Base-by-base conservation (phyloP, 2,329 filamentous ascomycete genomes). In the Trichoderma sp. region DNA sequence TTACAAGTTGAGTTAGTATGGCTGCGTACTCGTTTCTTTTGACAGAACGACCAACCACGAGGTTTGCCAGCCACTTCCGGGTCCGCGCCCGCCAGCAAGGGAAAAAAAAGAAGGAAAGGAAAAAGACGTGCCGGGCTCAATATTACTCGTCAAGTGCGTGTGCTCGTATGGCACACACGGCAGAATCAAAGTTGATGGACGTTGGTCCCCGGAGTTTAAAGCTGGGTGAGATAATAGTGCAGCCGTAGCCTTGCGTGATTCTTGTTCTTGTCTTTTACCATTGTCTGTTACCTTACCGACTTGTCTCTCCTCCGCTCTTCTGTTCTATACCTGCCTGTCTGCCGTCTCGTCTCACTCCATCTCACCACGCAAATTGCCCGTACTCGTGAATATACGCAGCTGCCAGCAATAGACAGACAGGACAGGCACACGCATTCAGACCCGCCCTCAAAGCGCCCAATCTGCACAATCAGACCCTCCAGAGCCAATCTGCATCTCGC, bases 171-270 rank as follows among this genome's bases (percentile, higher is more conserved):
- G 43, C 9, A 51, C 43, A 47, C n/a, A 51, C n/a, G 28, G 58
- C 30, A 39, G 62, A 65, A 28, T 26, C 61, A 15, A 30, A 30
- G 62, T 39, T 65, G 62, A 53, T 34, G 39, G 62, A 32, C 6
- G 24, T 53, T 53, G 47, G 47, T 21, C 30, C 47, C 63, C 47
- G 24, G 7, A 32, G 8, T 26, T 39, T 51, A 51, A n/a, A 30
- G 53, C 53, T 69, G 66, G 24, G 66, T 69, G 66, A 69, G 66
- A 69, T 69, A 69, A 69, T 69, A 69, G 66, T 61, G 66, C 56
- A 34, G 8, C 66, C 66, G 56, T 34, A 69, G 66, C 66, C 56
- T 69, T 61, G 66, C 26, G 39, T 36, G 56, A 34, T 47, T 69
- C 21, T 5, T 28, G 21, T 28, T 30, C 32, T n/a, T 26, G 34